Evolutionary conservation across 73 alveolate genomes (phyloP).

Genomic region (Tetrahymena thermophila): DNA sequence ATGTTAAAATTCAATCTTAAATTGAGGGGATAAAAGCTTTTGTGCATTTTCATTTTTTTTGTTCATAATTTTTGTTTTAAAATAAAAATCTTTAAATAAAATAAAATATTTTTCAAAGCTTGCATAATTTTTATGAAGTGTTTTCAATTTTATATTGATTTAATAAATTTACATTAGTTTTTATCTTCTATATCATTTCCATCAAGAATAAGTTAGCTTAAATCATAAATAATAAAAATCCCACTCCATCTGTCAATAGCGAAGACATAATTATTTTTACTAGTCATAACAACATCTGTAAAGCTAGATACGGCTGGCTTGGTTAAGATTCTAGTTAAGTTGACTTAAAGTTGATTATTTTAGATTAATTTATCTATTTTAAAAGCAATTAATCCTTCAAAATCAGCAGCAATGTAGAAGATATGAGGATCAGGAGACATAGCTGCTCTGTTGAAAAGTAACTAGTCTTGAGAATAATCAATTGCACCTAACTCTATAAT

Average conservation of each 20-base stretch:
- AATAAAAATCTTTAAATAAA: too few relatives aligned
- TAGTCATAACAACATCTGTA: not conserved
- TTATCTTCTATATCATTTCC: not conserved
- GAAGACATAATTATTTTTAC: too few relatives aligned
- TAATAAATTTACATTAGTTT: not conserved
- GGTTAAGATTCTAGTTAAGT: not conserved
- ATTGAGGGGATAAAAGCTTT: too few relatives aligned
- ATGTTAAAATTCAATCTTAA: too few relatives aligned
- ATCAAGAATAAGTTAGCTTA: not conserved
- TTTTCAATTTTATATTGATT: too few relatives aligned
- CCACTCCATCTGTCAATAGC: not conserved
- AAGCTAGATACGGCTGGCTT: not conserved
- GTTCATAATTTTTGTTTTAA: too few relatives aligned
- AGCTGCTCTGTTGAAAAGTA: too few relatives aligned
- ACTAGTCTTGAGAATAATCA: not conserved
- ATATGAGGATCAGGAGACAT: not conserved
- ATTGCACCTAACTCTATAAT: not conserved
- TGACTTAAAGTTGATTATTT: not conserved
- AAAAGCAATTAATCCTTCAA: not conserved
- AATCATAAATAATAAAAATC: too few relatives aligned
- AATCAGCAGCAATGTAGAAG: not conserved
- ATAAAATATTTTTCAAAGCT: too few relatives aligned
- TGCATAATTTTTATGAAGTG: too few relatives aligned
- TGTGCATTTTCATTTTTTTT: too few relatives aligned
- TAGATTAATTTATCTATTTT: not conserved